A percentile compares a stretch with the other conserved stretches of the same genome.
Evolutionary conservation across 208 protist genomes (phyloP).

Genomic region (Leptomonas pyrrhocoris): DNA sequence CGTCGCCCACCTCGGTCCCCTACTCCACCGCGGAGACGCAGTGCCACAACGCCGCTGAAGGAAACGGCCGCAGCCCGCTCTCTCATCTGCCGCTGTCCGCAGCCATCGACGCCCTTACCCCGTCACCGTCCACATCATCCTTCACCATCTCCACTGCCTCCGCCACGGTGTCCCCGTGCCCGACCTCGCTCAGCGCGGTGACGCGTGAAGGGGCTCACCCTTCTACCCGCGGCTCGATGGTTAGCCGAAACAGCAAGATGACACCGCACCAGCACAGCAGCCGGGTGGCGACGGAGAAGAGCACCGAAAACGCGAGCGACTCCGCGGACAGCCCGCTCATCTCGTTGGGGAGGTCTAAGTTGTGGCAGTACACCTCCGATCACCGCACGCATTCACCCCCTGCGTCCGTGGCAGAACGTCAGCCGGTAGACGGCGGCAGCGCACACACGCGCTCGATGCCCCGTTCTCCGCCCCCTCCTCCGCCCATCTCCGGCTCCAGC

Average conservation of each 20-base stretch:
- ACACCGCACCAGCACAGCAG: neutral
- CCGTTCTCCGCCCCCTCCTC: neutral
- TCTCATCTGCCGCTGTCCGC: conserved; percentile 11
- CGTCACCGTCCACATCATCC: conserved; percentile 7
- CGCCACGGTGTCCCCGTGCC: conserved; percentile 4
- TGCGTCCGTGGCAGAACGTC: neutral
- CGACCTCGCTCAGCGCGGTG: neutral
- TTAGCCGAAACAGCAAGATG: neutral
- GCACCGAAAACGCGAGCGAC: neutral
- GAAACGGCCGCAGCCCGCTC: neutral
- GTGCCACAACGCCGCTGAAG: conserved; percentile 6
- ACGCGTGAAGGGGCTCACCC: neutral
- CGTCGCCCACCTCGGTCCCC: neutral
- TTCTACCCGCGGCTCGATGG: neutral
- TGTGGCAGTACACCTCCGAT: neutral
- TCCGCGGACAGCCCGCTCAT: conserved; percentile 9
- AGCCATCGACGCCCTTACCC: neutral
- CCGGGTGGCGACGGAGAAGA: neutral
- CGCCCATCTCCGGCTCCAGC: neutral
- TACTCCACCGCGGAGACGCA: conserved; percentile 21
- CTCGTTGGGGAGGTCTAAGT: neutral
- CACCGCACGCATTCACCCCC: neutral
- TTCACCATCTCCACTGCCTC: conserved; percentile 16
- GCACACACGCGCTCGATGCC: neutral
- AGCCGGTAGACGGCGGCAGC: neutral